Base-by-base conservation (phyloP, 305 asterid species). In the Fraxinus angustifolia region DNA sequence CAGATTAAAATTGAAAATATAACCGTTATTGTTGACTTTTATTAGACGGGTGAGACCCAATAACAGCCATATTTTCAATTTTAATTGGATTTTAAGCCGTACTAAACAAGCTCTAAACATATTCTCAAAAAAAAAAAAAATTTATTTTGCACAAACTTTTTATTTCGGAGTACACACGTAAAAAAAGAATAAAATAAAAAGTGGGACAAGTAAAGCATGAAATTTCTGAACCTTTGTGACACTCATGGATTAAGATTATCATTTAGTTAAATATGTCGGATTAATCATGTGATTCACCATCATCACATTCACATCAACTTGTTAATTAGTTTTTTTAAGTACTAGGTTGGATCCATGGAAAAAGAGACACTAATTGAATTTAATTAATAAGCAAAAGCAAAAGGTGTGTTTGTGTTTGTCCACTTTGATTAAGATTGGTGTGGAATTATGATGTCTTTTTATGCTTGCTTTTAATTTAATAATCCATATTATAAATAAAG, bases 361-460 rank as follows among this genome's bases (percentile, higher is more conserved):
- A 78, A 60, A 36, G 28, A 79, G 80, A 73, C 86, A 78, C 76
- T 53, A 11, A 65, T 26, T 11, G 23, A 16, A 23, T 75, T 84
- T 79, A 81, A 78, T 83, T 77, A 83, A 40, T 31, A 75, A 76
- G 81, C 53, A 73, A 82, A 70, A 65, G 77, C 6, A 19, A 26
- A 36, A 36, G 60, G 30, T 26, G 42, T 68, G 45, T 84, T 84
- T 88, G 89, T 85, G 36, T 84, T 84, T 88, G 89, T 85, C 88
- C 83, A 80, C 86, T 84, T 60, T 81, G 88, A 86, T 86, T 35
- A 36, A 83, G 88, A 87, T 82, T 62, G 85, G 79, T 83, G 87
- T 84, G 30, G 77, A 77, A 75, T 85, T 48, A 53, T 76, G 19
- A 50, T 72, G 21, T 4, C 30, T 16, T 48, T 83, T 7, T 68